Evolutionary conservation across 1,284 basidiomycete genomes (phyloP).

Genomic region (Ceratobasidium sp.): DNA sequence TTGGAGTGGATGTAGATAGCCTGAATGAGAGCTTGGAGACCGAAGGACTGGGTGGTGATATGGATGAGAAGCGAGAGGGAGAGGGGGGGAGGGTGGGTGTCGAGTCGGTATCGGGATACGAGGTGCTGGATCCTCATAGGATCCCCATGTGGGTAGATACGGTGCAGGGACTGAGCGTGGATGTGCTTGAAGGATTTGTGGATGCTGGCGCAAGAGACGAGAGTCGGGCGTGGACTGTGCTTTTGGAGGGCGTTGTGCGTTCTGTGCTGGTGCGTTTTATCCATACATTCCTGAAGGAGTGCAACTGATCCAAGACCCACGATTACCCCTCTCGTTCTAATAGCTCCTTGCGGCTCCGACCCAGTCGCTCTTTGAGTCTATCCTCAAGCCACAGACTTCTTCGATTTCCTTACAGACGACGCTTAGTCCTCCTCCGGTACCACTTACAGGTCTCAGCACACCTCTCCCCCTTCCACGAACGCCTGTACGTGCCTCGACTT

Average conservation of each 20-base stretch:
- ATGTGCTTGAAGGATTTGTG: conserved; percentile 73
- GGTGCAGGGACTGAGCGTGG: conserved; percentile 62
- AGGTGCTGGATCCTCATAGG: conserved; percentile 71
- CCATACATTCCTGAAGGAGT: neutral
- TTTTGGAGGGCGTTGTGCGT: conserved; percentile 80
- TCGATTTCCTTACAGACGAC: conserved; percentile 61
- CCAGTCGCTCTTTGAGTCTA: conserved; percentile 58
- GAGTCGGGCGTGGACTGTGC: conserved; percentile 80
- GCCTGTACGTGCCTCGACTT: conserved; percentile 49
- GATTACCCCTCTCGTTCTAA: conserved; percentile 35
- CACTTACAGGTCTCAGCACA: conserved; percentile 74
- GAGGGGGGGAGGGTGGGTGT: conserved; percentile 55
- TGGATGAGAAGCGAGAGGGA: conserved; percentile 51
- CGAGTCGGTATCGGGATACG: conserved; percentile 47
- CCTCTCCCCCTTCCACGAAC: conserved; percentile 70
- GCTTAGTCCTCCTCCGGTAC: conserved; percentile 73
- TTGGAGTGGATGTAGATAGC: conserved; percentile 32
- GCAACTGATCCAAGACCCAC: neutral
- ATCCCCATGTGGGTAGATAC: conserved; percentile 76
- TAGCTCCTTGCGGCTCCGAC: conserved; percentile 66
- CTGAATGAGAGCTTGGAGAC: conserved; percentile 28
- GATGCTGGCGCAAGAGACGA: conserved; percentile 73
- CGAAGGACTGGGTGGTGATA: neutral
- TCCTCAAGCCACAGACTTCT: conserved; percentile 52
- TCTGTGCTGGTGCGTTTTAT: conserved; percentile 72